These are phyloP conservation scores for Naematelia aurantialba DNA, from an alignment of 768 basidiomycete genomes.

Conservation along the genomic window DNA sequence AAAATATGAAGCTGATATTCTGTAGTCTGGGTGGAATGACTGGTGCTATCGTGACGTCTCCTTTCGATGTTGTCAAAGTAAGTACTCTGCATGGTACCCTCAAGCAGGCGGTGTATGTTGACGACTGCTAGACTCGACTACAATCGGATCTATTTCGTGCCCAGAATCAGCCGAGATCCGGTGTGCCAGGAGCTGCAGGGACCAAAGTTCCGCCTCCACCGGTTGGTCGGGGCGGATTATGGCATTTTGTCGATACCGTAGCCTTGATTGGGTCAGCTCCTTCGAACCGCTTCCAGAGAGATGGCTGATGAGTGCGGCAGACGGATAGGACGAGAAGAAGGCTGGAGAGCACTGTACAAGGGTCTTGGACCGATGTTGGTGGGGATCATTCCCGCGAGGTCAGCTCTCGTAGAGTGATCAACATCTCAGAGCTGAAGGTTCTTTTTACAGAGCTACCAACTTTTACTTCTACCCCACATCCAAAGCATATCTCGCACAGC, in stretches of 20 bases:
- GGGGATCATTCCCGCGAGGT: slow-evolving; percentile 86
- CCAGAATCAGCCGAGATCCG: slow-evolving; percentile 5
- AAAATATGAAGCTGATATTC: too few species aligned
- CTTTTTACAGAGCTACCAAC: slow-evolving; percentile 66
- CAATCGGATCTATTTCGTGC: slow-evolving; percentile 78
- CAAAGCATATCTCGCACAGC: slow-evolving; percentile 79
- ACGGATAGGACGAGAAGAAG: slow-evolving; percentile 78
- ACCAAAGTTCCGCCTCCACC: slow-evolving; percentile 49
- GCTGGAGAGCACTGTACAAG: slow-evolving; percentile 82
- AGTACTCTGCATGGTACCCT: slow-evolving; percentile 7
- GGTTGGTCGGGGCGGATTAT: slow-evolving; percentile 62
- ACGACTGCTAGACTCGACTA: slow-evolving; percentile 66
- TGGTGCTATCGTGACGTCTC: slow-evolving; percentile 91
- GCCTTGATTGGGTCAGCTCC: slow-evolving; percentile 71
- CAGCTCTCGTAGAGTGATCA: slow-evolving; percentile 6
- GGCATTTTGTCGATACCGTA: slow-evolving; percentile 91
- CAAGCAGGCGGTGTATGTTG: background rate
- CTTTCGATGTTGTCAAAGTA: slow-evolving; percentile 91
- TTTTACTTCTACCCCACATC: slow-evolving; percentile 98
- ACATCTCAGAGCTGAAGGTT: background rate
- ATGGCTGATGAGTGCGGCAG: slow-evolving; percentile 30
- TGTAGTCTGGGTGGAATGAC: slow-evolving; percentile 93
- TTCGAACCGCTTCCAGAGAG: background rate
- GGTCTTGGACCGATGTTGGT: slow-evolving; percentile 92
- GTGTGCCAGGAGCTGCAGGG: slow-evolving; percentile 44